phyloP scores from a whole-genome alignment of 2,329 filamentous ascomycete genomes.

The Biscogniauxia sp. region DNA sequence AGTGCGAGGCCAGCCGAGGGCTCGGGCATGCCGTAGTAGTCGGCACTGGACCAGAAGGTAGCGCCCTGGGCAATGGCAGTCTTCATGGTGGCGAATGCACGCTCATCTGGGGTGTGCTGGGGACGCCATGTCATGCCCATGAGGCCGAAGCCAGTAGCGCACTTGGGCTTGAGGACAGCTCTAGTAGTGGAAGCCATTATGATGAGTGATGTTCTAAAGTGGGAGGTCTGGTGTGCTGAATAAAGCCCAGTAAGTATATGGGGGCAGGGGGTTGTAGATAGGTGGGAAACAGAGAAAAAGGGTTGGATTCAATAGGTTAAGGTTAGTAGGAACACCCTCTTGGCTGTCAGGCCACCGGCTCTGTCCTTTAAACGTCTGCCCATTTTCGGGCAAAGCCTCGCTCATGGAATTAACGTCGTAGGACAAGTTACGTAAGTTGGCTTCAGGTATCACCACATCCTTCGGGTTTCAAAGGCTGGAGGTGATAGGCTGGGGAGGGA shows the following conservation, averaged over 20 bases:
- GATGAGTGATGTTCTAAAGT: background rate
- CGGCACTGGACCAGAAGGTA: background rate
- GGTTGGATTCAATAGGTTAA: no score
- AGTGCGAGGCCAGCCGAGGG: background rate
- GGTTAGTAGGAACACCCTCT: no score
- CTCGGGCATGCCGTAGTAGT: background rate
- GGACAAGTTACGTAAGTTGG: background rate
- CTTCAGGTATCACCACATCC: background rate
- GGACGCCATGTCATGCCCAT: slow-evolving; percentile 19
- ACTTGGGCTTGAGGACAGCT: background rate
- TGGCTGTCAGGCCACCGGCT: background rate
- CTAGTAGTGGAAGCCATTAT: background rate
- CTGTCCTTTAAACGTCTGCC: background rate
- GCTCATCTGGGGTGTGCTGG: slow-evolving; percentile 27
- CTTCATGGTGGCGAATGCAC: slow-evolving; percentile 6
- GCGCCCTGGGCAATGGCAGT: background rate
- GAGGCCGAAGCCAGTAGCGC: slow-evolving; percentile 7
- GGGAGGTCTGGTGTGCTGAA: background rate
- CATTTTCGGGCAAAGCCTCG: background rate
- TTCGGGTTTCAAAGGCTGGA: background rate
- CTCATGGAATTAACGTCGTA: background rate
- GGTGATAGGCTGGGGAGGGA: no score
- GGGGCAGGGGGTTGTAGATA: background rate
- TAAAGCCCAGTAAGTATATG: background rate
- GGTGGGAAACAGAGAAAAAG: background rate